A percentile compares a stretch with the other conserved stretches of the same genome.
These are phyloP conservation scores for Aureobasidium vineae DNA, from an alignment of 2,329 filamentous ascomycete species.

Conservation along the genomic window DNA sequence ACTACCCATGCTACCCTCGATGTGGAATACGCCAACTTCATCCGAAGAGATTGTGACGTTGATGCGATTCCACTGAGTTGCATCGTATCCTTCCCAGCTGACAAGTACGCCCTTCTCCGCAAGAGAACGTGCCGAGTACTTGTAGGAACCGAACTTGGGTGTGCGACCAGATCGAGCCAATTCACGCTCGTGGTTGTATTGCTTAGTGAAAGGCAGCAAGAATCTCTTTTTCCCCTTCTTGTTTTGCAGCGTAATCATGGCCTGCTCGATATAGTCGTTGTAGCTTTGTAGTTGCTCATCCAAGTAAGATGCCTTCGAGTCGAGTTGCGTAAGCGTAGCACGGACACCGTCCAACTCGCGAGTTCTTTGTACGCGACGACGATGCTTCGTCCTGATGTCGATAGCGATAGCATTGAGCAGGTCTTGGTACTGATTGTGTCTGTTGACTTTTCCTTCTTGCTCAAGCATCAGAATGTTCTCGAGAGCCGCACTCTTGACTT, in stretches of 20 bases:
- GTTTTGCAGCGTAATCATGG: constrained; percentile 94
- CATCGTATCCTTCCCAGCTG: constrained; percentile 78
- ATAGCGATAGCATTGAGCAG: constrained; percentile 95
- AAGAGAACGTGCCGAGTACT: constrained; percentile 87
- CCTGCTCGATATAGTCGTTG: constrained; percentile 98
- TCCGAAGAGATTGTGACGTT: constrained; percentile 94
- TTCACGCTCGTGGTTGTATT: constrained; percentile 98
- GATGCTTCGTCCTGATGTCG: constrained; percentile 96
- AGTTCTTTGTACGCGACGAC: constrained; percentile 84
- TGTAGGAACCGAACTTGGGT: constrained; percentile 96
- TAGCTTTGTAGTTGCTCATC: constrained; percentile 96
- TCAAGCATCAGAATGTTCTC: constrained; percentile 93
- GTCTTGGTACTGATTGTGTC: constrained; percentile 91
- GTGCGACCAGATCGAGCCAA: constrained; percentile 88
- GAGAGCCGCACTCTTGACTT: constrained; percentile 87
- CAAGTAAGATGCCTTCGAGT: constrained; percentile 85
- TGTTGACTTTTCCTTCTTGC: constrained; percentile 74
- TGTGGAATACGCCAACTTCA: constrained; percentile 86
- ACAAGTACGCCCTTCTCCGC: constrained; percentile 93
- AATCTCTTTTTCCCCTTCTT: constrained; percentile 96
- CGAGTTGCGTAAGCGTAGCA: constrained; percentile 69
- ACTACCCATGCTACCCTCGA: constrained; percentile 86
- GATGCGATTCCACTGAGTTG: constrained; percentile 84
- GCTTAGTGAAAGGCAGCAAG: constrained; percentile 93
- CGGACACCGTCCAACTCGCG: constrained; percentile 84